Conservation (phyloP, 1,139 yeast species). For the Suhomyces wounanorum region DNA sequence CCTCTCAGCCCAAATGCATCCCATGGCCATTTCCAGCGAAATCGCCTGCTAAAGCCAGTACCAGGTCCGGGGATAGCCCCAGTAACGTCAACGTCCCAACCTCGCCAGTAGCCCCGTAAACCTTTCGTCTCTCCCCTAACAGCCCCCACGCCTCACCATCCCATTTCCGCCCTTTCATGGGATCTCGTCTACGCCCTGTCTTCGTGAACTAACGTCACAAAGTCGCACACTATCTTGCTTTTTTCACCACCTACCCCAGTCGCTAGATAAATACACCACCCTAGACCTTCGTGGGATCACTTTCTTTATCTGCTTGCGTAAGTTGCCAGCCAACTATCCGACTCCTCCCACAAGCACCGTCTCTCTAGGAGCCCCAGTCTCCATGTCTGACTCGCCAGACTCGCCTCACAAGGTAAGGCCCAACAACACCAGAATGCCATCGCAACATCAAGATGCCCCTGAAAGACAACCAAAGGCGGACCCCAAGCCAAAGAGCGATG, state of each 20-base stretch:
- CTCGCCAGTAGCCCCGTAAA: not conserved
- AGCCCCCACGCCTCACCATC: not conserved
- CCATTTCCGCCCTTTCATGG: not conserved
- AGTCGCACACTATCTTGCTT: slow-evolving; percentile 6
- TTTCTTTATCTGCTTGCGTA: not conserved
- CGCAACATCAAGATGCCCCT: slow-evolving; percentile 1
- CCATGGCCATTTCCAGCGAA: no score
- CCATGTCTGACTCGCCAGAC: slow-evolving; percentile 7
- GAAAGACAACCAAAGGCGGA: slow-evolving; percentile 1
- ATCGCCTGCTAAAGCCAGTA: no score
- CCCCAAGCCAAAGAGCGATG: not conserved
- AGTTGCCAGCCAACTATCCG: not conserved
- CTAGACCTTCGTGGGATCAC: not conserved
- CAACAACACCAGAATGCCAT: slow-evolving; percentile 4
- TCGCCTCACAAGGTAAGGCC: slow-evolving; percentile 2
- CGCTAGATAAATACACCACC: slow-evolving; percentile 1
- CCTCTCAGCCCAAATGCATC: not conserved
- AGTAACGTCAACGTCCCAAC: no score
- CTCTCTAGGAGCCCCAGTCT: slow-evolving; percentile 1
- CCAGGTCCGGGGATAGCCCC: no score
- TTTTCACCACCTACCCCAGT: slow-evolving; percentile 3
- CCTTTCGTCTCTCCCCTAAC: not conserved
- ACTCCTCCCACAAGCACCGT: not conserved
- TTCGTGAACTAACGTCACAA: slow-evolving; percentile 3
- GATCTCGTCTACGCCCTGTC: slow-evolving; percentile 1